Evolutionary conservation across 768 basidiomycete genomes (phyloP).

Genomic region (Kwoniella heveanensis): DNA sequence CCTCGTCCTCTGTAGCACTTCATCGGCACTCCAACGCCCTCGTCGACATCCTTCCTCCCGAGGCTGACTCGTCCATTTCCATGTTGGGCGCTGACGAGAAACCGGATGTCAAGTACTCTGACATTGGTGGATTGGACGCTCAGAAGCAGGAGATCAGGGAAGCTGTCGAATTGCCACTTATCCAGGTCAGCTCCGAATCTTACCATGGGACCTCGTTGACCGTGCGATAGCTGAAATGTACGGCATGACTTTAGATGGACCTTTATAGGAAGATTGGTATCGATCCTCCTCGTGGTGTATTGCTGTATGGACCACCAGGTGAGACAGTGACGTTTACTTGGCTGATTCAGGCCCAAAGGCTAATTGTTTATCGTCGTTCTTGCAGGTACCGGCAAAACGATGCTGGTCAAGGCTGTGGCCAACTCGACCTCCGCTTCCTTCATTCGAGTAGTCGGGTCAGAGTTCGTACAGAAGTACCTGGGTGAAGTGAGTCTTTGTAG

Average conservation of each 20-base stretch:
- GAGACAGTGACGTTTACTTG: conserved; percentile 38
- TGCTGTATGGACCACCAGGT: conserved; percentile 97
- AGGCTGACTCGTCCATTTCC: conserved; percentile 94
- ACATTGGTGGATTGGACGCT: conserved; percentile 94
- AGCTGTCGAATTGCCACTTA: conserved; percentile 87
- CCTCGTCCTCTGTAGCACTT: conserved; percentile 94
- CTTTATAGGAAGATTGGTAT: conserved; percentile 99
- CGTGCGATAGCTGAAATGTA: too few relatives aligned
- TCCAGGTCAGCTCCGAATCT: conserved; percentile 52
- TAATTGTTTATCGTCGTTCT: conserved; percentile 2
- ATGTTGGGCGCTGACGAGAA: conserved; percentile 94
- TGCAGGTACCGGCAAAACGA: conserved; percentile 93
- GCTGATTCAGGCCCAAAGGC: conserved; percentile 1
- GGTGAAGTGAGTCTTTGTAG: conserved; percentile 74
- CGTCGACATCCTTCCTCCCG: conserved; percentile 96
- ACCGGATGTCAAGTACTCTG: conserved; percentile 88
- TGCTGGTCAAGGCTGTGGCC: conserved; percentile 99
- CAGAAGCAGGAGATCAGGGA: conserved; percentile 99
- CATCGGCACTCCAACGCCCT: conserved; percentile 98
- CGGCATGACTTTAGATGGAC: conserved; percentile 90
- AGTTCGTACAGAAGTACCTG: conserved; percentile 99
- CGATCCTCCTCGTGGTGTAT: conserved; percentile 94
- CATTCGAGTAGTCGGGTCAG: conserved; percentile 96
- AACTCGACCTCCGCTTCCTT: conserved; percentile 96
- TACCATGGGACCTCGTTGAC: too few relatives aligned